Base-by-base conservation (phyloP, 2,329 filamentous ascomycete species). In the Cytospora chrysosperma region DNA sequence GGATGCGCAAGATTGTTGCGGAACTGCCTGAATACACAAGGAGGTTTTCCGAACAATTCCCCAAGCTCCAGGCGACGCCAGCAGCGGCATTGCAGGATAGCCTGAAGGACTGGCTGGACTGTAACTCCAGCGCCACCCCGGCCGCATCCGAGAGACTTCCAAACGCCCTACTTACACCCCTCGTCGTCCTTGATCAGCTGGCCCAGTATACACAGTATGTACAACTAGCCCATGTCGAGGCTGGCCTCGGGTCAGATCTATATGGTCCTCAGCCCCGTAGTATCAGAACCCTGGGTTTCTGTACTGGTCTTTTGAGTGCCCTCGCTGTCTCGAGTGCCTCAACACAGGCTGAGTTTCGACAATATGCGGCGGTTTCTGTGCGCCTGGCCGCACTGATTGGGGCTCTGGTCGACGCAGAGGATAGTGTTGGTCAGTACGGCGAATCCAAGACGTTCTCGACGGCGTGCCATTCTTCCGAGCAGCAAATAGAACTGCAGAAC, bases 371-470 rank as follows among this genome's bases (percentile, higher is more conserved):
- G 3, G 71, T 69, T 0, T 78, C 78, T 0, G 53, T 81, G 4
- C 71, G 77, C 0, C 61, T 82, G 3, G 77, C 70, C 0, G 71
- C 77, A 70, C 67, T 77, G 2, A 71, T 77, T 30, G 78, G 76
- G 0, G 72, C 70, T 0, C 30, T 78, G 6, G 75, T 78, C 0
- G 78, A 78, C 65, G 71, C 70, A 5, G 63, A 74, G 17, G 74
- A 78, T n/a, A n/a, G n/a, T n/a, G n/a, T n/a, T n/a, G n/a, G n/a
- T n/a, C n/a, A n/a, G n/a, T n/a, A n/a, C n/a, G n/a, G n/a, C n/a
- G n/a, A n/a, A n/a, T n/a, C n/a, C n/a, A n/a, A n/a, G n/a, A n/a
- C n/a, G n/a, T n/a, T n/a, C n/a, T n/a, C n/a, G n/a, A n/a, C n/a
- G n/a, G n/a, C n/a, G n/a, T n/a, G n/a, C n/a, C n/a, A n/a, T n/a